Conservation (phyloP, 2,329 filamentous ascomycete genomes). For the Daldinia sp. region DNA sequence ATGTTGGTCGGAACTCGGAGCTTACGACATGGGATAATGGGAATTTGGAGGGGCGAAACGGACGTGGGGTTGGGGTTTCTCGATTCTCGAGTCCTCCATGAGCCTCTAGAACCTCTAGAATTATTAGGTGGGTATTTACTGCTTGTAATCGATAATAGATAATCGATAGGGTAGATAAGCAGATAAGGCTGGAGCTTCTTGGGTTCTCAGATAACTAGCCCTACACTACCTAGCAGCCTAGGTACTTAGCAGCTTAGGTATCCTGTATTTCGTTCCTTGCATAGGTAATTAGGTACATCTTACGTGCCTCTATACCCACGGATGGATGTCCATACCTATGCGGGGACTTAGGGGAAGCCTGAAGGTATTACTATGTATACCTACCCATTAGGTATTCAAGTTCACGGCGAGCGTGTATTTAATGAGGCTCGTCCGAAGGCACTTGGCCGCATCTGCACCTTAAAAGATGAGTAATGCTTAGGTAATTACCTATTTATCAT, state of each 20-base stretch:
- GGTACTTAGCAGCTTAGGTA: no score
- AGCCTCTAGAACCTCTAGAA: constrained; percentile 25
- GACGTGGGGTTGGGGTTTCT: constrained; percentile 4
- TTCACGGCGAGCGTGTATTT: neutral
- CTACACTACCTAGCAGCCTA: no score
- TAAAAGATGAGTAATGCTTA: neutral
- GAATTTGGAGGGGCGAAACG: constrained; percentile 10
- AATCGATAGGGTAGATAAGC: no score
- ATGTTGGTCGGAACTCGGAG: constrained; percentile 39
- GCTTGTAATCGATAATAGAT: neutral
- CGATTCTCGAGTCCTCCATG: constrained; percentile 12
- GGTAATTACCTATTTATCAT: neutral
- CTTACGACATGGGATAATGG: constrained; percentile 28
- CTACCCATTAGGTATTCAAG: no score
- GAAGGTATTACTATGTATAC: no score
- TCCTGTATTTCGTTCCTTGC: constrained; percentile 20
- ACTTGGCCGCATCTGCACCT: neutral
- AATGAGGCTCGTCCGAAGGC: no score
- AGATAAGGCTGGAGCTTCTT: constrained; percentile 2
- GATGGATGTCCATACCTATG: no score
- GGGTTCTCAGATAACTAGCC: no score
- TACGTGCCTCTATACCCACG: no score
- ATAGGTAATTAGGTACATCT: no score
- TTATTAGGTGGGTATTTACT: constrained; percentile 10
- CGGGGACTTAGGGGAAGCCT: no score